A percentile compares a stretch with the other conserved stretches of the same genome.
Evolutionary conservation across 352 stramenopile genomes (phyloP).

Genomic region (Phytophthora tentaculata): DNA sequence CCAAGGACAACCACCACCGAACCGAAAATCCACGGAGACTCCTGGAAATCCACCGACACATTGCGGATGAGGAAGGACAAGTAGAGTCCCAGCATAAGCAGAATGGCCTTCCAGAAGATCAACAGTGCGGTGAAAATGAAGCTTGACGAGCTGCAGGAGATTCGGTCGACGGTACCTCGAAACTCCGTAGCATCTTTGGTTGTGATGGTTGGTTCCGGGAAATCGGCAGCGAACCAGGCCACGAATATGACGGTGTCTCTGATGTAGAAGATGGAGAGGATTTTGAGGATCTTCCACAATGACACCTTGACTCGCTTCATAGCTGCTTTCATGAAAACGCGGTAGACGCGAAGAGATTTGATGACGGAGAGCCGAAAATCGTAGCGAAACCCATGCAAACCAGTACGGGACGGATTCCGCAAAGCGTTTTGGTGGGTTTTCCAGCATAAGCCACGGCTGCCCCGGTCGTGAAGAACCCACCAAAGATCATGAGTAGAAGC

Average conservation of each 20-base stretch:
- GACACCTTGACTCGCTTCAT: slow-evolving; percentile 54
- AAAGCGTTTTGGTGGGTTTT: slow-evolving; percentile 30
- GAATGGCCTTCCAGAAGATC: slow-evolving; percentile 66
- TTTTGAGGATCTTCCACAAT: slow-evolving; percentile 42
- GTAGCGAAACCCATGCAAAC: slow-evolving; percentile 48
- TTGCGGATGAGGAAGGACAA: slow-evolving; percentile 69
- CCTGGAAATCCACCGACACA: slow-evolving; percentile 69
- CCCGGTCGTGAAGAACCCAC: slow-evolving; percentile 41
- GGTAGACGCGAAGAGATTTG: slow-evolving; percentile 64
- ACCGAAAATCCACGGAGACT: slow-evolving; percentile 69
- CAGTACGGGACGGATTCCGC: slow-evolving; percentile 39
- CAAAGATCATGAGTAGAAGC: slow-evolving; percentile 48
- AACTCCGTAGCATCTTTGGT: slow-evolving; percentile 32
- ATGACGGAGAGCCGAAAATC: slow-evolving; percentile 47
- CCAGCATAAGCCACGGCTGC: slow-evolving; percentile 44
- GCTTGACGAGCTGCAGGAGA: slow-evolving; percentile 46
- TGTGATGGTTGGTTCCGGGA: slow-evolving; percentile 32
- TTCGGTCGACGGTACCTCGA: slow-evolving; percentile 32
- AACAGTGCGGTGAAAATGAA: slow-evolving; percentile 59
- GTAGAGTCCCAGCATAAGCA: slow-evolving; percentile 53
- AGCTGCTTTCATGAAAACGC: slow-evolving; percentile 49
- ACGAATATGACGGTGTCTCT: slow-evolving; percentile 48
- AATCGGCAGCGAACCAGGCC: slow-evolving; percentile 42
- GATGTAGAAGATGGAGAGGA: slow-evolving; percentile 42
- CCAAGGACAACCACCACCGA: slow-evolving; percentile 58